Conservation (phyloP, 2,329 filamentous ascomycete genomes). For the Helminthosporium solani region DNA sequence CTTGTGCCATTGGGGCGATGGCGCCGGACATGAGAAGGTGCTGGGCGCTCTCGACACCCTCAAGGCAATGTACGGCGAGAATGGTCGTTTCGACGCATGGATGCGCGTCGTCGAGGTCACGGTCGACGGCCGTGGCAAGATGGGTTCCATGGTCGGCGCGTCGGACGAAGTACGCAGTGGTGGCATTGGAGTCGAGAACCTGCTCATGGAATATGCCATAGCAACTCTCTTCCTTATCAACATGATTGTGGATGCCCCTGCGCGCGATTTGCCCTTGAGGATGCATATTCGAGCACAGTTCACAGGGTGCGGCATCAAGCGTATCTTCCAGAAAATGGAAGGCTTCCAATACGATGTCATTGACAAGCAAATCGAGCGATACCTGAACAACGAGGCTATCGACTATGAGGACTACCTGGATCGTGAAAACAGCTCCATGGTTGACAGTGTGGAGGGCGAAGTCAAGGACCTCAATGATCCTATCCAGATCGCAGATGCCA, state of each 20-base stretch:
- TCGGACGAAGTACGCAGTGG: constrained; percentile 95
- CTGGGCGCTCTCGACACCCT: constrained; percentile 90
- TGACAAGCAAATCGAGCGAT: constrained; percentile 95
- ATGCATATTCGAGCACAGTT: constrained; percentile 96
- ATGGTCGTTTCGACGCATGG: constrained; percentile 95
- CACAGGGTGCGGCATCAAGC: constrained; percentile 90
- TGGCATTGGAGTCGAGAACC: constrained; percentile 97
- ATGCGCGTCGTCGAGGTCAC: constrained; percentile 98
- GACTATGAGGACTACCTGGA: constrained; percentile 98
- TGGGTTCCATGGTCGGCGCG: constrained; percentile 95
- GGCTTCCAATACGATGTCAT: constrained; percentile 97
- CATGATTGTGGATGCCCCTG: constrained; percentile 90
- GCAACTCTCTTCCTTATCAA: constrained; percentile 94
- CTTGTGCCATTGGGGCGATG: constrained; percentile 88
- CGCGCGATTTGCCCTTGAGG: constrained; percentile 83
- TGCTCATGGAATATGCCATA: constrained; percentile 98
- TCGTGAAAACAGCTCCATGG: constrained; percentile 83
- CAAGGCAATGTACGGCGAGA: constrained; percentile 84
- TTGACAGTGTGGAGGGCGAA: constrained; percentile 82
- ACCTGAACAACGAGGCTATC: constrained; percentile 90
- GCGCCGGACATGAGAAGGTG: constrained; percentile 87
- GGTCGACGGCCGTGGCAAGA: constrained; percentile 94
- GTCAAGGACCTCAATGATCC: constrained; percentile 92
- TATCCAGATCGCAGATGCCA: constrained; percentile 89
- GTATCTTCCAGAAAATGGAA: constrained; percentile 95